Percentiles rank a stretch among this genome's conserved stretches.
These are phyloP conservation scores for Hypoxylon sp. DNA, from an alignment of 2,329 filamentous ascomycete genomes.

Conservation along the genomic window DNA sequence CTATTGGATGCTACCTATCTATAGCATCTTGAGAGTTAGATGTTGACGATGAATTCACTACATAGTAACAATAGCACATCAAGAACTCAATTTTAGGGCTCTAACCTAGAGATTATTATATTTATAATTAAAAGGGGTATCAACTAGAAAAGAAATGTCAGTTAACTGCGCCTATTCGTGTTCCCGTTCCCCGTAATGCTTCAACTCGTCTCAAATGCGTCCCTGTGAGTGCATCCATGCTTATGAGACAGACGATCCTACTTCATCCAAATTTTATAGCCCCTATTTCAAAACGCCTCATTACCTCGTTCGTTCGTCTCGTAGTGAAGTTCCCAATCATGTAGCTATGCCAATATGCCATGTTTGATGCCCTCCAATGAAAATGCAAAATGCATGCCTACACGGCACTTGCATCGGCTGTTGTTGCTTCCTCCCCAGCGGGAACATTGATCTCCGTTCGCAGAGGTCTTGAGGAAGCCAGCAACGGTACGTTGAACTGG, in stretches of 20 bases:
- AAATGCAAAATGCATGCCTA: constrained; percentile 10
- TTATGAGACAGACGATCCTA: constrained; percentile 22
- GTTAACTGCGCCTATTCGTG: constrained; percentile 7
- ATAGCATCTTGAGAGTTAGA: no score
- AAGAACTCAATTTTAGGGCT: no score
- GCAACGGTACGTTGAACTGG: constrained; percentile 60
- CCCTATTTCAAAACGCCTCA: constrained; percentile 18
- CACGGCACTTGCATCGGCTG: constrained; percentile 11
- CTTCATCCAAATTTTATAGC: constrained; percentile 7
- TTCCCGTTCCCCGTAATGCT: constrained; percentile 7
- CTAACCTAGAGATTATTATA: not conserved
- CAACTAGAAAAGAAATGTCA: not conserved
- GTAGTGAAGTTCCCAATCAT: constrained; percentile 1
- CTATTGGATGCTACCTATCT: no score
- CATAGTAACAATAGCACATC: no score
- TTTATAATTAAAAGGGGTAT: constrained; percentile 30
- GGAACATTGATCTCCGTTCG: constrained; percentile 35
- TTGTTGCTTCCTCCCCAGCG: constrained; percentile 36
- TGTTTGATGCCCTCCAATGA: not conserved
- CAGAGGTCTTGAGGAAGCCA: constrained; percentile 36
- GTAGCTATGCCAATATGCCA: constrained; percentile 16
- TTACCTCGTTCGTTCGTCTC: constrained; percentile 23
- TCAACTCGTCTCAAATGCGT: constrained; percentile 5
- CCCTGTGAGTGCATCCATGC: not conserved
- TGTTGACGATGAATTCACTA: no score